phyloP scores from a whole-genome alignment of 345 rosid species.

The Citrus mangshanensis region DNA sequence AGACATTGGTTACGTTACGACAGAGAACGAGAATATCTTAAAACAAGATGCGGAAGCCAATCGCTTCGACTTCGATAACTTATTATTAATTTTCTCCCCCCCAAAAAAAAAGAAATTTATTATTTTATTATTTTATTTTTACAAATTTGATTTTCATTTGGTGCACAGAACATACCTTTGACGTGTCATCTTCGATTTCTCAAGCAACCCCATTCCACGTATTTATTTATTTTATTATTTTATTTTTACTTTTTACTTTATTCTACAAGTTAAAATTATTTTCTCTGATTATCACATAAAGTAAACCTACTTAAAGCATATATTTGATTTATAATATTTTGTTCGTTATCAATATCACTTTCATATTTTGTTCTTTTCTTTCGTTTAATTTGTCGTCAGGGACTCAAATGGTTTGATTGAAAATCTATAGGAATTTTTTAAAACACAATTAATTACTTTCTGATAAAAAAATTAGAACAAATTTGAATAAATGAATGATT shows the following conservation, averaged over 20 bases:
- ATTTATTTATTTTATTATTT: background rate
- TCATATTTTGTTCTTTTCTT: no score
- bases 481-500: background rate
- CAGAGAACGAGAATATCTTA: conserved; percentile 31
- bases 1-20: conserved; percentile 28
- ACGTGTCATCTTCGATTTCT: conserved; percentile 17
- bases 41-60: conserved; percentile 23
- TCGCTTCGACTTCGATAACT: background rate
- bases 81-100: background rate
- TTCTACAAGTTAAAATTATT: no score
- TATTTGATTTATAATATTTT: no score
- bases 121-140: background rate
- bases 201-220: background rate
- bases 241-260: no score
- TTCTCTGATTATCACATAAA: no score
- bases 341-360: background rate
- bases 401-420: background rate
- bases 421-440: background rate
- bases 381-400: background rate
- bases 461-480: no score
- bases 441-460: background rate
- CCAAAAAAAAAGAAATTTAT: no score
- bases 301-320: no score
- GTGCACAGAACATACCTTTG: background rate
- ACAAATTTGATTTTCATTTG: background rate